Percentiles rank a stretch among this genome's conserved stretches.
Conservation (phyloP, 2,329 filamentous ascomycete species). For the Pestalotiopsis sp. region DNA sequence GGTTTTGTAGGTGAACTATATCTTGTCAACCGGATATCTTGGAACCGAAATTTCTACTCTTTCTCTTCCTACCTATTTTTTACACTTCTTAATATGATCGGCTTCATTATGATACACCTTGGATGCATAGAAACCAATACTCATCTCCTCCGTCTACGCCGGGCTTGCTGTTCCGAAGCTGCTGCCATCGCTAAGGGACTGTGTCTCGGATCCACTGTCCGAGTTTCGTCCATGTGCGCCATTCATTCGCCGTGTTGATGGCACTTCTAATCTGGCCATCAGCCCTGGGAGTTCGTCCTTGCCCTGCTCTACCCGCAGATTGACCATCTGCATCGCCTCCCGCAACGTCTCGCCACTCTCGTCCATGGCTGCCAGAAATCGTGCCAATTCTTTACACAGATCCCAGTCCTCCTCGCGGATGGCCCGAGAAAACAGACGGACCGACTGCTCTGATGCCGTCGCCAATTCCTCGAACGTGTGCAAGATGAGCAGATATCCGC, state of each 20-base stretch:
- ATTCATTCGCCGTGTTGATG: constrained; percentile 29
- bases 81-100: not conserved
- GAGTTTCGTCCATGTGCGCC: constrained; percentile 29
- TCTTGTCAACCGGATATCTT: too few species aligned
- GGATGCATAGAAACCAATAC: not conserved
- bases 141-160: constrained; percentile 16
- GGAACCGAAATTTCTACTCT: too few species aligned
- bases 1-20: too few species aligned
- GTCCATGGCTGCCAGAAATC: constrained; percentile 94
- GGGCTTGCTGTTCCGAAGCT: constrained; percentile 33
- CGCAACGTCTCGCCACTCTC: constrained; percentile 79
- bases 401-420: constrained; percentile 92
- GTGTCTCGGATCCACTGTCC: constrained; percentile 31
- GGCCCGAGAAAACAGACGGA: constrained; percentile 78
- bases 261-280: constrained; percentile 35
- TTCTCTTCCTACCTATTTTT: not conserved
- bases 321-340: constrained; percentile 68
- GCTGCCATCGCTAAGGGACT: constrained; percentile 31
- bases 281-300: constrained; percentile 28
- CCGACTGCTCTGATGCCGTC: constrained; percentile 74
- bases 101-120: not conserved
- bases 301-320: constrained; percentile 40
- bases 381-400: constrained; percentile 88
- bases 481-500: constrained; percentile 92
- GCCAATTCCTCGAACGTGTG: constrained; percentile 78